These are phyloP conservation scores for Pseudonitzschia multistriata DNA, from an alignment of 108 stramenopile species.

Conservation along the genomic window DNA sequence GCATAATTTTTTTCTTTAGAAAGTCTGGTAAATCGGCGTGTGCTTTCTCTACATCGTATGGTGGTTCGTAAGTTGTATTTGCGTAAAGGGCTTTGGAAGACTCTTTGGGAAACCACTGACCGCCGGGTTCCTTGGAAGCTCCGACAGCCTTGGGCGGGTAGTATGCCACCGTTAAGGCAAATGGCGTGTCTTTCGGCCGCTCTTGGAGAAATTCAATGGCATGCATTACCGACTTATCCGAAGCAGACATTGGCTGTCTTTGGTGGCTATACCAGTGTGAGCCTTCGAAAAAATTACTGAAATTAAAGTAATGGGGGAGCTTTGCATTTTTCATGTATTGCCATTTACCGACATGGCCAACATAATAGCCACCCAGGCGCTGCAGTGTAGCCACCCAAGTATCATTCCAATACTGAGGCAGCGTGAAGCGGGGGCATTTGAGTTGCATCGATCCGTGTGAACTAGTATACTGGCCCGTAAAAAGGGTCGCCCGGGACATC, in stretches of 20 bases:
- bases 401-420: conserved; percentile 47
- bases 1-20: conserved; percentile 39
- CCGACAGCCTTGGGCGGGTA: conserved; percentile 68
- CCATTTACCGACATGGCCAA: conserved; percentile 68
- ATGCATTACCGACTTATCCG: conserved; percentile 12
- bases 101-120: conserved; percentile 15
- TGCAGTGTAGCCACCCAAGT: conserved; percentile 50
- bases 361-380: conserved; percentile 45
- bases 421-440: neutral
- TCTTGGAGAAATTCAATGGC: conserved; percentile 50
- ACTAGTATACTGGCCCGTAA: conserved; percentile 54
- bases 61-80: conserved; percentile 38
- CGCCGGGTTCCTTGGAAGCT: conserved; percentile 1
- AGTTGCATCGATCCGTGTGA: conserved; percentile 32
- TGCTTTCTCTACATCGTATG: conserved; percentile 34
- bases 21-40: conserved; percentile 52
- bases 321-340: conserved; percentile 11
- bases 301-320: conserved; percentile 2
- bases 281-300: too few relatives aligned
- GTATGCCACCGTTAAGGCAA: conserved; percentile 64
- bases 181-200: conserved; percentile 52
- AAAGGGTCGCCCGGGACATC: conserved; percentile 62
- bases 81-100: conserved; percentile 43
- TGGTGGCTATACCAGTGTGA: neutral
- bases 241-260: conserved; percentile 28